Percentiles rank a stretch among this genome's conserved stretches.
These are phyloP conservation scores for Orobanche coerulescens DNA, from an alignment of 257 asterid genomes.

Conservation along the genomic window DNA sequence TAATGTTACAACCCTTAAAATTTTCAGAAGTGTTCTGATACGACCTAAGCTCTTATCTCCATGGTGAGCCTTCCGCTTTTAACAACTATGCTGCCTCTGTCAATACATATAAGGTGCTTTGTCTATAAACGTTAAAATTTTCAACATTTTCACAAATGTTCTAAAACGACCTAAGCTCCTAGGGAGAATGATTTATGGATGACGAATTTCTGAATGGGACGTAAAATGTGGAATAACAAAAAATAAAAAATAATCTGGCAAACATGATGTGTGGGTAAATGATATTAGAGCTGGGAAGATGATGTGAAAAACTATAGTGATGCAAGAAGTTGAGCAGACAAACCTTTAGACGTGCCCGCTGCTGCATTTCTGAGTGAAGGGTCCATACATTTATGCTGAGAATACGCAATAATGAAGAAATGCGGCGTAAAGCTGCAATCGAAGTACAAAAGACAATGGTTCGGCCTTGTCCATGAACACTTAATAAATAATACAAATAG, in stretches of 20 bases:
- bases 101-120: no score
- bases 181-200: not conserved
- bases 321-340: slow-evolving; percentile 11
- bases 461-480: slow-evolving; percentile 90
- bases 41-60: no score
- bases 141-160: not conserved
- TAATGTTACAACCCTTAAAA: no score
- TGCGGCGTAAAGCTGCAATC: slow-evolving; percentile 85
- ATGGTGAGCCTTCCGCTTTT: no score
- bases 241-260: not conserved
- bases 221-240: not conserved
- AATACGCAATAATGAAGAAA: slow-evolving; percentile 67
- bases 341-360: slow-evolving; percentile 94
- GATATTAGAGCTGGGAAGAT: slow-evolving; percentile 4
- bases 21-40: no score
- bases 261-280: not conserved
- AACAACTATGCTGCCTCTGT: no score
- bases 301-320: slow-evolving; percentile 2
- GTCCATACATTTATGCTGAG: slow-evolving; percentile 64
- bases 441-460: slow-evolving; percentile 92
- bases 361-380: slow-evolving; percentile 97
- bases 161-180: not conserved
- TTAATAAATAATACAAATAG: slow-evolving; percentile 68
- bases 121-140: not conserved
- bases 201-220: not conserved